A percentile compares a stretch with the other conserved stretches of the same genome.
Evolutionary conservation across 2,329 filamentous ascomycete genomes (phyloP).

Genomic region (Curvularia eragrostidis): DNA sequence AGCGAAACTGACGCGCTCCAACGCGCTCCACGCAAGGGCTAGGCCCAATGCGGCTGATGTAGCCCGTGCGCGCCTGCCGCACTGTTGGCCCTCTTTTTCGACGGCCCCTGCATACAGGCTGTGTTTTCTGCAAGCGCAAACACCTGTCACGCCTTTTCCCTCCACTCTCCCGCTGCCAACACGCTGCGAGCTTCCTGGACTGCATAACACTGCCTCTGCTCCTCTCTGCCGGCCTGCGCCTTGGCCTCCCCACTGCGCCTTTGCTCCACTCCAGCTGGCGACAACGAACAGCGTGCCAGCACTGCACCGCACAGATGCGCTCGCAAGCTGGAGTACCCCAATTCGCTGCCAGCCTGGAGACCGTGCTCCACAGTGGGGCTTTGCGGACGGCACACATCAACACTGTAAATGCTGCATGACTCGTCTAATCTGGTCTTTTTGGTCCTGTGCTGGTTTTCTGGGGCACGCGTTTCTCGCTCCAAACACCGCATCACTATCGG

Average conservation of each 20-base stretch:
- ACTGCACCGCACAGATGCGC: slow-evolving; percentile 20
- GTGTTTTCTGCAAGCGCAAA: slow-evolving; percentile 30
- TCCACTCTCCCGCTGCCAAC: slow-evolving; percentile 27
- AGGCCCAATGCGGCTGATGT: slow-evolving; percentile 11
- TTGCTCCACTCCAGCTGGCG: slow-evolving; percentile 24
- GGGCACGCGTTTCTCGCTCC: slow-evolving; percentile 5
- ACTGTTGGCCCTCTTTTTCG: slow-evolving; percentile 7
- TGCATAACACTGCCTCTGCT: slow-evolving; percentile 12
- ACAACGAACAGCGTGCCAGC: slow-evolving; percentile 26
- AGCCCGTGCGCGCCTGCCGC: slow-evolving; percentile 21
- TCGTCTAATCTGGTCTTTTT: slow-evolving; percentile 3
- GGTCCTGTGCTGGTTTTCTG: neutral
- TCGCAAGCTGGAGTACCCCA: slow-evolving; percentile 16
- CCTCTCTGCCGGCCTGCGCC: neutral
- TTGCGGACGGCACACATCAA: slow-evolving; percentile 26
- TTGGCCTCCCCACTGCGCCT: neutral
- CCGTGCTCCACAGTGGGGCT: slow-evolving; percentile 30
- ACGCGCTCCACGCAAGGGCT: slow-evolving; percentile 23
- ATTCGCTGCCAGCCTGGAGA: slow-evolving; percentile 31
- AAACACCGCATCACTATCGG: neutral
- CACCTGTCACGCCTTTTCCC: slow-evolving; percentile 37
- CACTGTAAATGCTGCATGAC: slow-evolving; percentile 13
- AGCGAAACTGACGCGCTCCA: slow-evolving; percentile 29
- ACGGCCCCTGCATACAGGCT: slow-evolving; percentile 31
- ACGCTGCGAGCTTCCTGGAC: slow-evolving; percentile 10